phyloP scores from a whole-genome alignment of 202 grass and related monocot genomes.

The Eragrostis tef region DNA sequence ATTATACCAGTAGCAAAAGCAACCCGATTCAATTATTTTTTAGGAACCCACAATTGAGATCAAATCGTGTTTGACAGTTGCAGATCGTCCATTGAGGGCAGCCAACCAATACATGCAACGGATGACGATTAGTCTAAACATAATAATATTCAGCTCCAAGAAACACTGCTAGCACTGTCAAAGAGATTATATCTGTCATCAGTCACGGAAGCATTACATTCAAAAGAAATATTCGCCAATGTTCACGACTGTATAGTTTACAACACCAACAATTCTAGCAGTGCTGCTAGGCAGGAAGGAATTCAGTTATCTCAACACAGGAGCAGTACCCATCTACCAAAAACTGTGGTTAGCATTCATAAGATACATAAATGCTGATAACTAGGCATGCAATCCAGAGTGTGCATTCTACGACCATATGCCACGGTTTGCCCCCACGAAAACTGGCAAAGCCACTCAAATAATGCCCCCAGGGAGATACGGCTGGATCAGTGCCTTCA shows the following conservation, averaged over 20 bases:
- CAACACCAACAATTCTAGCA: slow-evolving; percentile 21
- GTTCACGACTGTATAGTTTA: slow-evolving; percentile 38
- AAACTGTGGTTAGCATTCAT: slow-evolving; percentile 48
- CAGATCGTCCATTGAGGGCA: too few relatives aligned
- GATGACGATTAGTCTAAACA: too few relatives aligned
- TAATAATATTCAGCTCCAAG: too few relatives aligned
- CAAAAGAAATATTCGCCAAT: not conserved
- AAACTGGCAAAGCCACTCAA: slow-evolving; percentile 17
- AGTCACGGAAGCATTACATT: not conserved
- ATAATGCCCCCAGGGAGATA: not conserved
- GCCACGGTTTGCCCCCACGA: not conserved
- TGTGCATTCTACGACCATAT: not conserved
- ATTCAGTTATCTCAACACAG: not conserved
- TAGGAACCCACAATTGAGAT: too few relatives aligned
- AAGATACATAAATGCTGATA: slow-evolving; percentile 38
- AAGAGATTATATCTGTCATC: not conserved
- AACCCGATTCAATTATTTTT: too few relatives aligned
- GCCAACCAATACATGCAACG: too few relatives aligned
- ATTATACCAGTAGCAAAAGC: too few relatives aligned
- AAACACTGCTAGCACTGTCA: too few relatives aligned
- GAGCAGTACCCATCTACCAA: slow-evolving; percentile 1
- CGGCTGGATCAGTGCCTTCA: slow-evolving; percentile 25
- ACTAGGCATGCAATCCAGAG: not conserved
- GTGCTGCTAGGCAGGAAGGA: not conserved
- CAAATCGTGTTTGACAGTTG: too few relatives aligned